Percentiles rank a stretch among this genome's conserved stretches.
These are phyloP conservation scores for Artemisia annua DNA, from an alignment of 129 eudicot species.

Conservation along the genomic window DNA sequence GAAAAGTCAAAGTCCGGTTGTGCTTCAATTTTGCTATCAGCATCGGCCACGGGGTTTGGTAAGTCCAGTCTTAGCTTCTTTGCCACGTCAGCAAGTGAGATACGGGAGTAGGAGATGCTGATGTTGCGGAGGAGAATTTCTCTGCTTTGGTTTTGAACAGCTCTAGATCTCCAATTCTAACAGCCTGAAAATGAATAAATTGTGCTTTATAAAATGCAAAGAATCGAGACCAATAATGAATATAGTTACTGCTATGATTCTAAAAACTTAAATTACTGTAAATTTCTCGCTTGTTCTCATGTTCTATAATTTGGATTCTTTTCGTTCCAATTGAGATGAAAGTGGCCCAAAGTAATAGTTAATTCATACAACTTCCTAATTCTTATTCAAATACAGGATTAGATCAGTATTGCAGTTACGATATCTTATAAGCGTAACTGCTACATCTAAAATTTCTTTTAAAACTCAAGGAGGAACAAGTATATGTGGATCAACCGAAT, in stretches of 20 bases:
- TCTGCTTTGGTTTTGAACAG: too few relatives aligned
- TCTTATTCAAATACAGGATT: too few relatives aligned
- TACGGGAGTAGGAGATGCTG: conserved; percentile 93
- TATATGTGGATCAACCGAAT: too few relatives aligned
- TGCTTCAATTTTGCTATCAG: too few relatives aligned
- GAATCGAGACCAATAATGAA: not conserved
- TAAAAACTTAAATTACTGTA: not conserved
- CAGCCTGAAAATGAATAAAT: conserved; percentile 60
- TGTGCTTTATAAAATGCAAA: not conserved
- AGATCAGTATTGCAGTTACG: too few relatives aligned
- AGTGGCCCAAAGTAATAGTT: not conserved
- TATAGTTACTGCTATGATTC: not conserved
- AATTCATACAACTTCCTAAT: too few relatives aligned
- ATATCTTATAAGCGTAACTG: too few relatives aligned
- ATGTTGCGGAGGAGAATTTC: too few relatives aligned
- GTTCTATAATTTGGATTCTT: not conserved
- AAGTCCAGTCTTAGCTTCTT: conserved; percentile 85
- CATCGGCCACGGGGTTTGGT: too few relatives aligned
- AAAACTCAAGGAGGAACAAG: too few relatives aligned
- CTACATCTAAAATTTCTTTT: too few relatives aligned
- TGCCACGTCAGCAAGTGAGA: conserved; percentile 87
- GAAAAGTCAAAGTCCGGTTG: too few relatives aligned
- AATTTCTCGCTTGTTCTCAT: not conserved
- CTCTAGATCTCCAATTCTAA: conserved; percentile 94
- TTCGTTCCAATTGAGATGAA: not conserved